A percentile compares a stretch with the other conserved stretches of the same genome.
These are phyloP conservation scores for Mimosa bimucronata DNA, from an alignment of 306 rosid species.

Conservation along the genomic window DNA sequence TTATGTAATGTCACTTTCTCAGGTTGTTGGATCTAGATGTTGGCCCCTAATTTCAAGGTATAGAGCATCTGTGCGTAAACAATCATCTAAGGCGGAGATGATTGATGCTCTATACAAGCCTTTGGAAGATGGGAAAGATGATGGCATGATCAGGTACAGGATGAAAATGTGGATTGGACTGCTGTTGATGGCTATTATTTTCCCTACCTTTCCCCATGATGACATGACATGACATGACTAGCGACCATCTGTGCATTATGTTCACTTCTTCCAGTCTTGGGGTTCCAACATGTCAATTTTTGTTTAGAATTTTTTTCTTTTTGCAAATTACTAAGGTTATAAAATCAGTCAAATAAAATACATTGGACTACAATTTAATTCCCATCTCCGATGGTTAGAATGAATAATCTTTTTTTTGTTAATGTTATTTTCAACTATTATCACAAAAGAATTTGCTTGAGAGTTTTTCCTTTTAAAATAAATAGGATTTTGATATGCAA, in stretches of 20 bases:
- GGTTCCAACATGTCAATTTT: not conserved
- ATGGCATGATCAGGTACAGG: constrained; percentile 85
- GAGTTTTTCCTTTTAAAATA: not conserved
- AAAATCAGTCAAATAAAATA: not conserved
- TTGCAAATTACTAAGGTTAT: not conserved
- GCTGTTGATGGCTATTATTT: not conserved
- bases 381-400: not conserved
- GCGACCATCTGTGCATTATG: not conserved
- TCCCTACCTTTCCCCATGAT: not conserved
- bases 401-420: not conserved
- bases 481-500: too few species aligned
- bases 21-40: constrained; percentile 88
- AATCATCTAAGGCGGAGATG: constrained; percentile 83
- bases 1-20: constrained; percentile 41
- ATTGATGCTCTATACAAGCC: constrained; percentile 91
- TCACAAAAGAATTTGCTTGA: not conserved
- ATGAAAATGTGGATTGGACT: constrained; percentile 26
- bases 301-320: not conserved
- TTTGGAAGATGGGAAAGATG: constrained; percentile 67
- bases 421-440: not conserved
- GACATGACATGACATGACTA: not conserved
- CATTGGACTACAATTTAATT: not conserved
- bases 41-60: constrained; percentile 95
- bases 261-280: not conserved
- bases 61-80: constrained; percentile 82